These are phyloP conservation scores for Gracilariopsis chorda DNA, from an alignment of 23 red algal species.

Conservation along the genomic window DNA sequence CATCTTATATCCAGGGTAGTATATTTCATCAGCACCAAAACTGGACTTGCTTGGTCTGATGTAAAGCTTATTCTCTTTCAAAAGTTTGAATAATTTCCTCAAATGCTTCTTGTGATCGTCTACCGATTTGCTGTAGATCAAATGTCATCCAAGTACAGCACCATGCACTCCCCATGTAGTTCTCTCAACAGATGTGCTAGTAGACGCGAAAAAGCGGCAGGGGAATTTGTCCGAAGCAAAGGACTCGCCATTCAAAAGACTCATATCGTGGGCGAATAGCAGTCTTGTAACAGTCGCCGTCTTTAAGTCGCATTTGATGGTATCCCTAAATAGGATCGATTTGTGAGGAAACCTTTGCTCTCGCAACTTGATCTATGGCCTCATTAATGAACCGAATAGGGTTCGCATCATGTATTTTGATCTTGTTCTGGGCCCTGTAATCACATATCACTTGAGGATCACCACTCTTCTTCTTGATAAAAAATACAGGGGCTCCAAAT, in stretches of 20 bases:
- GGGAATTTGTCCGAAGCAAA: slow-evolving; percentile 6
- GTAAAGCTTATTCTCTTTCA: not conserved
- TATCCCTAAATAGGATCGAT: slow-evolving; percentile 5
- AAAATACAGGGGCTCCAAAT: not conserved
- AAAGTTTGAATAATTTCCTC: not conserved
- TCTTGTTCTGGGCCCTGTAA: not conserved
- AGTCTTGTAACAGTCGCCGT: not conserved
- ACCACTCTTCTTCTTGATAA: not conserved
- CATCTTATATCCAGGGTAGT: not conserved
- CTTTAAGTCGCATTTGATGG: slow-evolving; percentile 4
- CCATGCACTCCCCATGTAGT: not conserved
- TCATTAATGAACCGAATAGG: not conserved
- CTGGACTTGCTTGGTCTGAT: not conserved
- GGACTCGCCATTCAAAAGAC: not conserved
- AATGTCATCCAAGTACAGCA: not conserved
- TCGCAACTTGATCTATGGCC: not conserved
- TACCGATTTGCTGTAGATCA: not conserved
- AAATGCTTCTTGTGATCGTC: not conserved
- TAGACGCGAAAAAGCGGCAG: not conserved
- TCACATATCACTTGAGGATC: not conserved
- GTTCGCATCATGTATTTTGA: not conserved
- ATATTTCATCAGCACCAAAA: not conserved
- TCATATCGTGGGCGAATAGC: not conserved
- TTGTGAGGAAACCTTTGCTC: not conserved
- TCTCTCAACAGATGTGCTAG: not conserved